Conservation (phyloP, 331 rosid species). For the Saraca asoca region DNA sequence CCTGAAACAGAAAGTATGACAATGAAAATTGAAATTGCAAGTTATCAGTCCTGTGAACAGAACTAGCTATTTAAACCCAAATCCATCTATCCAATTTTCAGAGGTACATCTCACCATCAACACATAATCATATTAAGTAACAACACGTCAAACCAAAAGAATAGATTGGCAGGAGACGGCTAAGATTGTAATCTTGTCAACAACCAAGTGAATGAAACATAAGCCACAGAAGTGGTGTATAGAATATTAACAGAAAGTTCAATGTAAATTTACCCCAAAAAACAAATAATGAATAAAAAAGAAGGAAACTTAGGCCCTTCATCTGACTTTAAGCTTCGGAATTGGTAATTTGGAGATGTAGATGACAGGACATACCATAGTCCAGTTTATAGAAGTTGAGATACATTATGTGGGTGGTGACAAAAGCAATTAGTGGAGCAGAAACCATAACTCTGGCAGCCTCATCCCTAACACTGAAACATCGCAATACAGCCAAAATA, state of each 20-base stretch:
- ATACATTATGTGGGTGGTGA: conserved; percentile 66
- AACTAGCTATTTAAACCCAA: conserved; percentile 17
- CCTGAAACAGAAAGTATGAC: conserved; percentile 43
- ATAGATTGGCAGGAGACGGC: not conserved
- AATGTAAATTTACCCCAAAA: not conserved
- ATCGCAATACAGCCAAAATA: conserved; percentile 57
- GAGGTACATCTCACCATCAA: not conserved
- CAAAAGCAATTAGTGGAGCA: conserved; percentile 74
- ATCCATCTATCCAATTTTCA: conserved; percentile 1
- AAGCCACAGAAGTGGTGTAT: not conserved
- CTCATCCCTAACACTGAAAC: conserved; percentile 61
- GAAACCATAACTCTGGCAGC: conserved; percentile 76
- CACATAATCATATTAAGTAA: not conserved
- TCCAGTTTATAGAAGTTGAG: conserved; percentile 68
- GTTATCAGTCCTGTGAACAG: not conserved
- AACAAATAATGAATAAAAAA: not conserved
- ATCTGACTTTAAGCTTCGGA: not conserved
- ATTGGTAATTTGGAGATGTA: conserved; percentile 21
- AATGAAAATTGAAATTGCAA: not conserved
- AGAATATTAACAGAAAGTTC: conserved; percentile 11
- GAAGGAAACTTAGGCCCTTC: not conserved
- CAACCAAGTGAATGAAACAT: not conserved
- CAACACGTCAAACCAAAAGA: not conserved
- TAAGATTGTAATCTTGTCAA: not conserved
- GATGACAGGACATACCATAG: conserved; percentile 53